Conservation (phyloP, 2,329 filamentous ascomycete species). For the Domatiomyces globalis region DNA sequence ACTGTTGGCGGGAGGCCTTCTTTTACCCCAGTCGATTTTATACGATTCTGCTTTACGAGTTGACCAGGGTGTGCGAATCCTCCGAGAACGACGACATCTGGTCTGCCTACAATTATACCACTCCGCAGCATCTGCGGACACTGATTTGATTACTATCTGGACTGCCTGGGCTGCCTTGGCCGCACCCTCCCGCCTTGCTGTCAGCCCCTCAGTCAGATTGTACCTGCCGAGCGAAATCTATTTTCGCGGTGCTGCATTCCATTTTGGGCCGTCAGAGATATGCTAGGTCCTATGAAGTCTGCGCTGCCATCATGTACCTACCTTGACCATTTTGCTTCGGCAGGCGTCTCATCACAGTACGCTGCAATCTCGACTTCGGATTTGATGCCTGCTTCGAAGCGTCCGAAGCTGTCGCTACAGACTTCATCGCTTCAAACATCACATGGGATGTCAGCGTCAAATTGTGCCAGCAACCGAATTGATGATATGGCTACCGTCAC, state of each 20-base stretch:
- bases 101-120: not conserved
- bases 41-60: not conserved
- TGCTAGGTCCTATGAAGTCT: not conserved
- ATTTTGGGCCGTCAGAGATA: not conserved
- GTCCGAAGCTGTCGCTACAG: constrained; percentile 49
- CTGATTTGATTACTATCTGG: not conserved
- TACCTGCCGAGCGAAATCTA: not conserved
- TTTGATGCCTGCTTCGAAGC: constrained; percentile 18
- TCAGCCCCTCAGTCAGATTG: not conserved
- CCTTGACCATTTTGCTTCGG: not conserved
- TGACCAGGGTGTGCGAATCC: not conserved
- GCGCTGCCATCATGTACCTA: not conserved
- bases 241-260: not conserved
- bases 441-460: constrained; percentile 31
- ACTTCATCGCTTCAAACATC: constrained; percentile 39
- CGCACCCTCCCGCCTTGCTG: not conserved
- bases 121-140: not conserved
- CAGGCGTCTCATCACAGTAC: not conserved
- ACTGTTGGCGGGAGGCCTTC: no score
- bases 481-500: constrained; percentile 29
- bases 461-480: constrained; percentile 25
- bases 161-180: no score
- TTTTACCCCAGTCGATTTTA: not conserved
- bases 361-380: not conserved
- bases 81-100: not conserved